phyloP scores from a whole-genome alignment of 139 green algal genomes.

The Chlorella sp. region DNA sequence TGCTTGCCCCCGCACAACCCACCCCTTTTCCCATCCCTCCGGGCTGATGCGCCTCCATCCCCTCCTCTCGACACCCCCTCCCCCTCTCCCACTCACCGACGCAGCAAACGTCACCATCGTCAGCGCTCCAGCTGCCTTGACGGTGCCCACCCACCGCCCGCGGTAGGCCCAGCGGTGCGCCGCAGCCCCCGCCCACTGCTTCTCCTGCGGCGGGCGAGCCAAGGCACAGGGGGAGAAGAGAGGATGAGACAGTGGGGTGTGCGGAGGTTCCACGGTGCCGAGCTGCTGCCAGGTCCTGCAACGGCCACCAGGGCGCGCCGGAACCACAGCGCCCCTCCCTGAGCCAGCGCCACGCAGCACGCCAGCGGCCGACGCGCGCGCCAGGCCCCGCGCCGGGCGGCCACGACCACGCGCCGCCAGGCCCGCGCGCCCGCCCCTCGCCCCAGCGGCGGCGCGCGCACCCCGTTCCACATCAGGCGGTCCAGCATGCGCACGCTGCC shows the following conservation, averaged over 20 bases:
- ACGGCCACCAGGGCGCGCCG: neutral
- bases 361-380: neutral
- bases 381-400: neutral
- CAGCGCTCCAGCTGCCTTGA: no score
- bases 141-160: no score
- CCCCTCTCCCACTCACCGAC: no score
- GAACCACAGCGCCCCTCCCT: neutral
- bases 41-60: neutral
- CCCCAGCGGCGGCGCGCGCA: neutral
- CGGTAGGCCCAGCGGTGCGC: no score
- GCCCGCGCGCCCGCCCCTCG: neutral
- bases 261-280: no score
- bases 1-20: conserved; percentile 4
- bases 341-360: neutral
- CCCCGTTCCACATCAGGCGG: neutral
- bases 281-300: neutral
- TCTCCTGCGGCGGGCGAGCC: no score
- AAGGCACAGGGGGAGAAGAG: no score
- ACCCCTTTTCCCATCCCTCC: neutral
- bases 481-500: neutral
- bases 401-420: neutral
- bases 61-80: no score
- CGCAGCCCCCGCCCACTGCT: no score
- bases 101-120: no score
- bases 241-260: no score